Evolutionary conservation across 495 filamentous ascomycete genomes (phyloP), one percentile per base, ranked within the genome.

Genomic region (Margaritispora aquatica): DNA sequence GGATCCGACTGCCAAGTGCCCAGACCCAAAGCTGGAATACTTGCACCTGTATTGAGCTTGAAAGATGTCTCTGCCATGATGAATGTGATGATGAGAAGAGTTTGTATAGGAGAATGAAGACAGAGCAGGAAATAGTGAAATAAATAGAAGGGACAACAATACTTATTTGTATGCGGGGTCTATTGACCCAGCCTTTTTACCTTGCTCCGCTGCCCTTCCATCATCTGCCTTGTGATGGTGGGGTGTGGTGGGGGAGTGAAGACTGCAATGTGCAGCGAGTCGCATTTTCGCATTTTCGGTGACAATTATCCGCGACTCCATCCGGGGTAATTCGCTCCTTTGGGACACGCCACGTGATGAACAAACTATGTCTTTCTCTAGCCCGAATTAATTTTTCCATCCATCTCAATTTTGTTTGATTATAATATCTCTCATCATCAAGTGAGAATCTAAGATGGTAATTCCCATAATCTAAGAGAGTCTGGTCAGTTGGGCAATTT

Each of bases 1-100:
- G 86, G 77, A 0, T 70, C 77, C 7, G 85, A 82, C 72, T 94
- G 87, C 89, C 89, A 89, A 55, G 86, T 89, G 69, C 86, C 87
- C 10, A 92, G 75, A 2, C 88, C 89, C 15, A 92, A 63, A 26
- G 89, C 86, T 26, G 89, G 89, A 67, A 94, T 91, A 59, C 81
- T 75, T 36, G 80, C 77, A 57, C 88, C 89, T 31, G 80, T 91
- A 76, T 92, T 94, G 64, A 94, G 83, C 66, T 84, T 86, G 73
- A 86, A 86, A 21, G 70, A 69, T 31, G 75, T 75, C 59, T 69
- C 70, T 55, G 78, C 70, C 78, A 82, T 82, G 31, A 46, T 74
- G 27, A 31, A 26, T 38, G 47, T 34, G 24, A 2, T 21, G 2
- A 15, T 22, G 17, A 50, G 2, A 24, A 8, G 17, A n/a, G 21